Evolutionary conservation across 768 basidiomycete genomes (phyloP), one percentile per base, ranked within the genome.

Genomic region (Lactifluus pinguis): DNA sequence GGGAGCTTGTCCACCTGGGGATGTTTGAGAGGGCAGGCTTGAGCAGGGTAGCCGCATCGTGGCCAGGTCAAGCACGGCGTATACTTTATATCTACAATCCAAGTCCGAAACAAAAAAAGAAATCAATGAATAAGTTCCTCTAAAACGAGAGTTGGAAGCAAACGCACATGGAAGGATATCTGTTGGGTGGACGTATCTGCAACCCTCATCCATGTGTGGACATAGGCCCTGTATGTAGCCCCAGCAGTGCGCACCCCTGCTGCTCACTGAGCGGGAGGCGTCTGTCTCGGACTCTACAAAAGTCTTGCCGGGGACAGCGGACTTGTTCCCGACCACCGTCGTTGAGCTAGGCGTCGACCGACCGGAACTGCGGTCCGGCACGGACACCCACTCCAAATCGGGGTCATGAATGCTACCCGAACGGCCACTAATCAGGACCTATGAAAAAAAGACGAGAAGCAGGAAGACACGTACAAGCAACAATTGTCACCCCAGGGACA

Each of bases 401-500:
- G 41, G 56, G 30, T 62, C 61, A 25, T 62, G 61, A 30, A 62
- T 58, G 41, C 61, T 62, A 49, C 10, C 10, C 15, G 42, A 21
- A 36, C 32, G 1, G 13, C 32, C 34, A 47, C 36, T 19, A 1
- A 13, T 42, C 38, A 54, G 19, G 19, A 15, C 11, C 11, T 1
- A 39, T 21, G 38, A 36, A 13, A n/a, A n/a, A n/a, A n/a, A 2
- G 34, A 8, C 3, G 21, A 13, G 3, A 11, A 19, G 6, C 38
- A 4, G 13, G 4, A 7, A 11, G 10, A 36, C 14, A 30, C 56
- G 15, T 49, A 62, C 61, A 62, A 62, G 13, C 61, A 45, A 13
- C 61, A 62, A 4, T 21, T 11, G 3, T 57, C 56, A 3, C 61
- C 61, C 56, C 56, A 62, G 25, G 61, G 61, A 30, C 61, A 62